Base-by-base conservation (phyloP, 2,329 filamentous ascomycete genomes). In the Phialophora verrucosa region DNA sequence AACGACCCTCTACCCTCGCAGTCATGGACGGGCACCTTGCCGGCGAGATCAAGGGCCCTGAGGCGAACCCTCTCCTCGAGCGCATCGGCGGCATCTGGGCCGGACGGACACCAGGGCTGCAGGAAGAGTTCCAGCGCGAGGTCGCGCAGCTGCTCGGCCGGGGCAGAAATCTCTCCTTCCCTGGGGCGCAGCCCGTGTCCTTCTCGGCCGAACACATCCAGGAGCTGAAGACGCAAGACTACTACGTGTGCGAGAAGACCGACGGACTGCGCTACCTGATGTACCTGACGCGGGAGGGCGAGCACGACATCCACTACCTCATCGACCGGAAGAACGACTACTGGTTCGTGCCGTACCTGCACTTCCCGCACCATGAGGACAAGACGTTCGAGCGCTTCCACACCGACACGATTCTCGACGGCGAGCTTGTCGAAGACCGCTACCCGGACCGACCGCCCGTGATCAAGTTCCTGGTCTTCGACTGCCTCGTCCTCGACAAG, bases 321-420 rank as follows among this genome's bases (percentile, higher is more conserved):
- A 97, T 99, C 80, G 94, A 99, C 80, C 92, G 95, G 75, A 96
- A 93, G 81, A 98, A 99, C 81, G 93, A 98, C 77, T 99, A 95
- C 83, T 97, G 94, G 86, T 92, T 86, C 75, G 87, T 98, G 67
- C 85, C 87, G 32, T 83, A 85, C 68, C 84, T 98, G 27, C 92
- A 96, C 77, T 93, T 98, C 72, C 95, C 95, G 0, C 82, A 90
- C 25, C 87, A 87, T 44, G 82, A 85, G 51, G 85, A 91, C 70
- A 81, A 82, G 0, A 84, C 86, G 11, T 82, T 79, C 68, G 79
- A 83, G 51, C 84, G 82, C 14, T 97, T 91, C 76, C 93, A 98
- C 76, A 86, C 83, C 14, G 86, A 88, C 67, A 98, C 95, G 0
- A 81, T 99, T 32, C 85, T 98, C 55, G 95, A 99, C 73, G 95